Percentiles rank a stretch among this genome's conserved stretches.
phyloP scores from a whole-genome alignment of 805 yeast genomes.

The Wickerhamomyces bovis region DNA sequence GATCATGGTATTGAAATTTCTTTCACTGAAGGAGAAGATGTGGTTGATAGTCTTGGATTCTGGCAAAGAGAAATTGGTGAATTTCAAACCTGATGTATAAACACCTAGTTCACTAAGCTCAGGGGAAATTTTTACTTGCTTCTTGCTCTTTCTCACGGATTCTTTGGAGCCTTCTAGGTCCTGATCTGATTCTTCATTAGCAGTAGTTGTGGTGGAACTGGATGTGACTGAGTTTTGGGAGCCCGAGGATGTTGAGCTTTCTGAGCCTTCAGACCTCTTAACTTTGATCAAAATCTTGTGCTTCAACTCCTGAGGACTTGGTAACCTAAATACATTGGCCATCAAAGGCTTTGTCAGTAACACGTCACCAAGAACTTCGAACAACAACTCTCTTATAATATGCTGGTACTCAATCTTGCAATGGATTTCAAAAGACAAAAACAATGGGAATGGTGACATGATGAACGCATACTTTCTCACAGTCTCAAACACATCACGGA shows the following conservation, averaged over 20 bases:
- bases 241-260: slow-evolving; percentile 10
- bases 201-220: slow-evolving; percentile 19
- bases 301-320: slow-evolving; percentile 69
- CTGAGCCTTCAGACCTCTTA: slow-evolving; percentile 42
- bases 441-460: slow-evolving; percentile 79
- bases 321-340: slow-evolving; percentile 34
- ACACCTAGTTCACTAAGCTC: slow-evolving; percentile 59
- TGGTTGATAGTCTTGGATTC: slow-evolving; percentile 78
- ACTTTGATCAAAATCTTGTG: slow-evolving; percentile 74
- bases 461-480: slow-evolving; percentile 84
- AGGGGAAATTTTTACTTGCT: slow-evolving; percentile 25
- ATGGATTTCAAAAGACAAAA: slow-evolving; percentile 79
- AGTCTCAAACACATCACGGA: slow-evolving; percentile 62
- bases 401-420: slow-evolving; percentile 67
- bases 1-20: slow-evolving; percentile 53
- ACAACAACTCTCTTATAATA: slow-evolving; percentile 47
- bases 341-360: slow-evolving; percentile 31
- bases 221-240: slow-evolving; percentile 15
- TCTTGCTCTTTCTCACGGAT: slow-evolving; percentile 10
- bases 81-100: slow-evolving; percentile 61
- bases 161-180: slow-evolving; percentile 2
- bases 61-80: slow-evolving; percentile 76
- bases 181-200: slow-evolving; percentile 25
- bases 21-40: slow-evolving; percentile 83
- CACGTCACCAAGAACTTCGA: slow-evolving; percentile 52